Evolutionary conservation across 2,329 filamentous ascomycete species (phyloP).

Genomic region (Alternaria incomplexa): DNA sequence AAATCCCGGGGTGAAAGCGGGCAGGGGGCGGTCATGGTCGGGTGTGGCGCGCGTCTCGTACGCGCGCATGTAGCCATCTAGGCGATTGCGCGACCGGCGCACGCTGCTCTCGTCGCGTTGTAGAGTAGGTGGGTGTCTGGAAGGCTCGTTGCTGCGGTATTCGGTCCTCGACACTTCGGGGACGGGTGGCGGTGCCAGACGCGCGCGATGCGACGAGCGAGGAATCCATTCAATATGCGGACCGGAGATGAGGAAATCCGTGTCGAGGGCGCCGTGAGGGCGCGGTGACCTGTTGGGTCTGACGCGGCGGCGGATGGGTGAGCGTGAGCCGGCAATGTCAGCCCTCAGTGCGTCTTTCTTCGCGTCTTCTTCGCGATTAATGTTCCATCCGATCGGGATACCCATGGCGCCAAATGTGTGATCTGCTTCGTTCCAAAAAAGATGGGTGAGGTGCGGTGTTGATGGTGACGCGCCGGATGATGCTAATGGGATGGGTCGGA

Average conservation of each 20-base stretch:
- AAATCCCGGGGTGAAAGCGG: conserved; percentile 44
- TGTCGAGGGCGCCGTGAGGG: conserved; percentile 24
- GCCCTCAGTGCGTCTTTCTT: conserved; percentile 55
- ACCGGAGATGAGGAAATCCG: conserved; percentile 20
- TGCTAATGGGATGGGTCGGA: conserved; percentile 18
- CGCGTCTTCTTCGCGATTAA: conserved; percentile 58
- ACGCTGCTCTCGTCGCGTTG: conserved; percentile 20
- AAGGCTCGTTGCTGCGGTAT: conserved; percentile 22
- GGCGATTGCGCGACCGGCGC: conserved; percentile 15
- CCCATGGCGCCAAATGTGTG: conserved; percentile 50
- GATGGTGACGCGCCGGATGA: conserved; percentile 32
- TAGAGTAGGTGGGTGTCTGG: conserved; percentile 19
- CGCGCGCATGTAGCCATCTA: conserved; percentile 20
- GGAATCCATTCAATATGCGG: conserved; percentile 17
- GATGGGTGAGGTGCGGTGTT: conserved; percentile 16
- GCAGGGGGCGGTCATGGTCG: conserved; percentile 25
- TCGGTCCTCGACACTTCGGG: conserved; percentile 37
- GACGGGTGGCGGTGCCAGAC: conserved; percentile 40
- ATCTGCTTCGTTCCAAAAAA: conserved; percentile 16
- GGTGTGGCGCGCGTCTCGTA: conserved; percentile 15
- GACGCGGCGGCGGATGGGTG: conserved; percentile 62
- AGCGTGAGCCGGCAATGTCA: conserved; percentile 62
- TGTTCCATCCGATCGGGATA: conserved; percentile 54
- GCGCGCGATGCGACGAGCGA: conserved; percentile 28
- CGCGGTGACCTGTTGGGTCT: conserved; percentile 32